Percentiles rank a stretch among this genome's conserved stretches.
These are phyloP conservation scores for Tulasnella sp. DNA, from an alignment of 768 basidiomycete genomes.

Conservation along the genomic window DNA sequence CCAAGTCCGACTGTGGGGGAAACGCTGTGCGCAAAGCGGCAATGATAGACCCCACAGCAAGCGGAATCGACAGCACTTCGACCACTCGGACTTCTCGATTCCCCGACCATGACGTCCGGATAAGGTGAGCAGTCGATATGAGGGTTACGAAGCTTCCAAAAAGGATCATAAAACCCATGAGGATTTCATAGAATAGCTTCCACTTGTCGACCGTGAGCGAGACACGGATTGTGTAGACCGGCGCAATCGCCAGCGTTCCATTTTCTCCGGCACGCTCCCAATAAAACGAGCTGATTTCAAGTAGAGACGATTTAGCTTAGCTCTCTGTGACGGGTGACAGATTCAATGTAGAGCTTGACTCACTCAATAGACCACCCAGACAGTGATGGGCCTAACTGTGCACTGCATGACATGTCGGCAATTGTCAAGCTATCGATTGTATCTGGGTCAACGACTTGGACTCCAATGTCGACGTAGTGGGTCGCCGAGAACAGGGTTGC, in stretches of 20 bases:
- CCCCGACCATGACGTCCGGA: not conserved
- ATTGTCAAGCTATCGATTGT: not conserved
- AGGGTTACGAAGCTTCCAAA: not conserved
- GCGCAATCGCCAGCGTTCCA: not conserved
- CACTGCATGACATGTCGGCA: not conserved
- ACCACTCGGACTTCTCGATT: not conserved
- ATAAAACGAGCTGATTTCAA: not conserved
- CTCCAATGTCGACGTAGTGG: not conserved
- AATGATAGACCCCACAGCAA: not conserved
- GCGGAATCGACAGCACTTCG: not conserved
- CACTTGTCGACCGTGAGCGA: not conserved
- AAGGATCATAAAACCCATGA: not conserved
- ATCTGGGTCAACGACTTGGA: not conserved
- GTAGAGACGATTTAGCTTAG: not conserved
- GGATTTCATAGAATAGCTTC: not conserved
- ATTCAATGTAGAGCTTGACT: not conserved
- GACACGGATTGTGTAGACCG: not conserved
- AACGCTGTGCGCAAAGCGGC: not conserved
- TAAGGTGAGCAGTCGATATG: not conserved
- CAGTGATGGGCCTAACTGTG: not conserved
- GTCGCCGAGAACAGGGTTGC: not conserved
- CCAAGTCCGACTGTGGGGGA: not conserved
- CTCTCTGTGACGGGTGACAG: not conserved
- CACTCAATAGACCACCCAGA: not conserved
- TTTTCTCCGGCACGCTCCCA: constrained; percentile 1